Evolutionary conservation across 495 filamentous ascomycete species (phyloP).

Genomic region (Penicillium daleae): DNA sequence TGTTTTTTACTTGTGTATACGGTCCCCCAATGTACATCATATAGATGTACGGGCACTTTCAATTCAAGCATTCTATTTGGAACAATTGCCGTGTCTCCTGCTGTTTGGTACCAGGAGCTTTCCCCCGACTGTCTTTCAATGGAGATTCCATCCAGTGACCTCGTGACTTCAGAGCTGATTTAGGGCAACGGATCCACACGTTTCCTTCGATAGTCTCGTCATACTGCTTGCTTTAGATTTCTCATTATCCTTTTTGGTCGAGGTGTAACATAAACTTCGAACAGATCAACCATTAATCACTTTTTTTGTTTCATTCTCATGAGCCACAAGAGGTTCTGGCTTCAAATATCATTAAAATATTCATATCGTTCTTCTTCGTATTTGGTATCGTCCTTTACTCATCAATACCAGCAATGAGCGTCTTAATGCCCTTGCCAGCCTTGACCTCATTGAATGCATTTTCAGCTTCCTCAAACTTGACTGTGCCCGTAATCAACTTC

Average conservation of each 20-base stretch:
- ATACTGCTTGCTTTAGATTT: too few species aligned
- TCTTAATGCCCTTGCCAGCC: constrained; percentile 54
- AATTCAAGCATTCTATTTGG: neutral
- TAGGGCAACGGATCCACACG: neutral
- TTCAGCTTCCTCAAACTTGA: constrained; percentile 57
- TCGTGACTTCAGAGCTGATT: neutral
- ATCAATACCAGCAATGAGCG: constrained; percentile 46
- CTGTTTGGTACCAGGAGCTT: neutral
- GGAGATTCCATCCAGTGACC: neutral
- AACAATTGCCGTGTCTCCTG: neutral
- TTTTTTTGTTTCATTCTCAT: neutral
- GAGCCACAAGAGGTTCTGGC: neutral
- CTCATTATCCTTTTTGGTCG: too few species aligned
- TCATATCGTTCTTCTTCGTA: neutral
- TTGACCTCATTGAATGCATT: constrained; percentile 54
- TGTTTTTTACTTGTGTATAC: neutral
- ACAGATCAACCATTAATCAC: neutral
- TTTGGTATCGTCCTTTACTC: constrained; percentile 18
- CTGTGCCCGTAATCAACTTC: constrained; percentile 53
- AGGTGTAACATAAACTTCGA: neutral
- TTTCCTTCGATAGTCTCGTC: too few species aligned
- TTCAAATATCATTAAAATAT: neutral
- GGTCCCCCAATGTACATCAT: neutral
- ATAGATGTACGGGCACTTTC: neutral
- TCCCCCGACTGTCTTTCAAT: neutral